Evolutionary conservation across 768 basidiomycete genomes (phyloP).

Genomic region (Polyporus arcularius): DNA sequence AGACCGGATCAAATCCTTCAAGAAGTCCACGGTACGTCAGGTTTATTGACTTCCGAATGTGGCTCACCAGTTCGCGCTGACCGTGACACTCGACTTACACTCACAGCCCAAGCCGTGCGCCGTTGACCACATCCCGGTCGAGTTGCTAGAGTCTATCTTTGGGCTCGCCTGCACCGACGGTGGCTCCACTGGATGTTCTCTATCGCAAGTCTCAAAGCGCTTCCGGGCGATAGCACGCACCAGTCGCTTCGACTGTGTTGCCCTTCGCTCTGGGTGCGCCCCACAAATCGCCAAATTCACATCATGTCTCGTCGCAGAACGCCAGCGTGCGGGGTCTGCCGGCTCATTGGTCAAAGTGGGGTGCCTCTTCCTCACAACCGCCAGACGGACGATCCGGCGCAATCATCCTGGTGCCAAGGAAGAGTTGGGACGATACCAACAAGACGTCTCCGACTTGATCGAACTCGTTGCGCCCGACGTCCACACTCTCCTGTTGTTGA

Average conservation of each 20-base stretch:
- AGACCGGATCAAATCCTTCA: too few species aligned
- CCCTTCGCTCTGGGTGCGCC: background rate
- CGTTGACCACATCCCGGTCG: background rate
- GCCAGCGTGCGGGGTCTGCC: background rate
- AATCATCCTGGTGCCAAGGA: too few species aligned
- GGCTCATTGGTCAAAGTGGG: background rate
- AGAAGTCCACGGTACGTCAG: too few species aligned
- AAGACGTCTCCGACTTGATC: too few species aligned
- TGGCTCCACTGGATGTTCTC: conserved; percentile 8
- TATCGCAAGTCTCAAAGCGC: background rate
- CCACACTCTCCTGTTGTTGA: too few species aligned
- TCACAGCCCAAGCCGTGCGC: too few species aligned
- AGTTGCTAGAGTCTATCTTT: conserved; percentile 2
- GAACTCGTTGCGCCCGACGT: too few species aligned
- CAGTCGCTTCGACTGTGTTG: background rate
- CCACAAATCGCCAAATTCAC: conserved; percentile 1
- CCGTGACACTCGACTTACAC: background rate
- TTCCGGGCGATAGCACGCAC: background rate
- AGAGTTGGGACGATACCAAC: too few species aligned
- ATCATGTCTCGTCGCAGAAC: background rate
- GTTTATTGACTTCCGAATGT: too few species aligned
- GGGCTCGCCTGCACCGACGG: conserved; percentile 10
- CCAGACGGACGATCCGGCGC: too few species aligned
- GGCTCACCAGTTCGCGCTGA: too few species aligned
- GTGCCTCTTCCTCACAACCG: background rate